phyloP scores from a whole-genome alignment of 2,329 filamentous ascomycete species.

The Elsinoe arachidis region DNA sequence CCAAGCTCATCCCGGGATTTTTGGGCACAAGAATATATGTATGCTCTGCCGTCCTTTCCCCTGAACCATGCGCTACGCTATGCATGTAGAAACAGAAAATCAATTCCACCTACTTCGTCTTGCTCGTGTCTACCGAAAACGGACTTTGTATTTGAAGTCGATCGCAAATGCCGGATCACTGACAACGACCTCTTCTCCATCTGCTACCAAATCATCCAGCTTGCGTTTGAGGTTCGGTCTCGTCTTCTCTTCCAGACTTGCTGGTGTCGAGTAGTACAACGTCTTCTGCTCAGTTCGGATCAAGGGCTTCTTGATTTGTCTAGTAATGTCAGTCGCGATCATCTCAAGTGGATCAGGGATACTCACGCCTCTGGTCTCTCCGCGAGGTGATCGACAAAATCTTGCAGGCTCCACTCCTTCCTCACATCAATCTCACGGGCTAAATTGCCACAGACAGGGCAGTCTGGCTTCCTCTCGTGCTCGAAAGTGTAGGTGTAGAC shows the following conservation, averaged over 20 bases:
- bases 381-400: conserved; percentile 77
- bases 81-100: not conserved
- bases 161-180: conserved; percentile 83
- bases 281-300: conserved; percentile 73
- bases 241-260: conserved; percentile 74
- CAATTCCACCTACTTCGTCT: not conserved
- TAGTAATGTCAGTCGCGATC: conserved; percentile 17
- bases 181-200: conserved; percentile 84
- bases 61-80: conserved; percentile 10
- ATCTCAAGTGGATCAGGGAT: not conserved
- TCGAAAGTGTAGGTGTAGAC: conserved; percentile 98
- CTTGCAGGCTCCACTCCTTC: conserved; percentile 62
- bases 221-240: conserved; percentile 72
- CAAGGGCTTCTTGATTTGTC: conserved; percentile 85
- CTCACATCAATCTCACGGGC: conserved; percentile 68
- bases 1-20: no score
- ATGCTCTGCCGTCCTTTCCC: not conserved
- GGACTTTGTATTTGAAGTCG: conserved; percentile 54
- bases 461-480: conserved; percentile 88
- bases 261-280: conserved; percentile 80
- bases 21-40: no score
- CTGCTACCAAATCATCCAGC: conserved; percentile 63
- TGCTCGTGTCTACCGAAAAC: conserved; percentile 29
- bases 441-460: conserved; percentile 82
- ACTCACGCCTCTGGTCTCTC: conserved; percentile 65